phyloP scores from a whole-genome alignment of 768 basidiomycete species.

The Suillus decipiens region DNA sequence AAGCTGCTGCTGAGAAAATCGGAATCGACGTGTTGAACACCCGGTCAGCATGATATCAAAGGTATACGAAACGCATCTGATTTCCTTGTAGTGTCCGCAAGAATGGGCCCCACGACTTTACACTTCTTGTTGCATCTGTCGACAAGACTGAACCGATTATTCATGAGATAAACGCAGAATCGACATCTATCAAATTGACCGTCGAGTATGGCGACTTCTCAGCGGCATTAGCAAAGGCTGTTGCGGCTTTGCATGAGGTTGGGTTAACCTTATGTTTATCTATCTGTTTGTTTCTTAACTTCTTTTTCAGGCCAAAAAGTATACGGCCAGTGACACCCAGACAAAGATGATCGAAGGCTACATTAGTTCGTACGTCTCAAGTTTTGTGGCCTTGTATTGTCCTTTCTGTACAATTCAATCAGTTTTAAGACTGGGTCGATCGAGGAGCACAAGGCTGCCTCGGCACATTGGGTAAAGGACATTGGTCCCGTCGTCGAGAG shows the following conservation, averaged over 20 bases:
- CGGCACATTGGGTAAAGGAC: constrained; percentile 83
- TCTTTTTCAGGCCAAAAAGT: constrained; percentile 61
- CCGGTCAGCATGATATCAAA: constrained; percentile 45
- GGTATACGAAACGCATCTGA: constrained; percentile 9
- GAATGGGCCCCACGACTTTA: constrained; percentile 59
- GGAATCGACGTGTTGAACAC: constrained; percentile 82
- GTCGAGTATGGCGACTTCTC: constrained; percentile 80
- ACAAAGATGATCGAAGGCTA: constrained; percentile 74
- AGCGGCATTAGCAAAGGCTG: constrained; percentile 52
- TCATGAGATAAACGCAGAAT: constrained; percentile 49
- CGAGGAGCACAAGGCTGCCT: constrained; percentile 76
- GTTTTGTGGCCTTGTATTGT: background rate
- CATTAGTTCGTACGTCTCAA: constrained; percentile 62
- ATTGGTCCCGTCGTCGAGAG: constrained; percentile 85
- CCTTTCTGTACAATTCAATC: background rate
- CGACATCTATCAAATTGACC: constrained; percentile 50
- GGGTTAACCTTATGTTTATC: background rate
- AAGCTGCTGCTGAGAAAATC: constrained; percentile 72
- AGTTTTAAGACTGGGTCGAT: constrained; percentile 79
- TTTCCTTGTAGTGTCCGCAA: constrained; percentile 62
- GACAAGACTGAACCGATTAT: constrained; percentile 38
- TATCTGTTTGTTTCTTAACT: background rate
- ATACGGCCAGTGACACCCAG: constrained; percentile 74
- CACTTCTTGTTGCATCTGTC: constrained; percentile 75
- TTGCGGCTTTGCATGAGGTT: constrained; percentile 62